These are phyloP conservation scores for Pythium coloratum DNA, from an alignment of 352 stramenopile genomes.

Conservation along the genomic window DNA sequence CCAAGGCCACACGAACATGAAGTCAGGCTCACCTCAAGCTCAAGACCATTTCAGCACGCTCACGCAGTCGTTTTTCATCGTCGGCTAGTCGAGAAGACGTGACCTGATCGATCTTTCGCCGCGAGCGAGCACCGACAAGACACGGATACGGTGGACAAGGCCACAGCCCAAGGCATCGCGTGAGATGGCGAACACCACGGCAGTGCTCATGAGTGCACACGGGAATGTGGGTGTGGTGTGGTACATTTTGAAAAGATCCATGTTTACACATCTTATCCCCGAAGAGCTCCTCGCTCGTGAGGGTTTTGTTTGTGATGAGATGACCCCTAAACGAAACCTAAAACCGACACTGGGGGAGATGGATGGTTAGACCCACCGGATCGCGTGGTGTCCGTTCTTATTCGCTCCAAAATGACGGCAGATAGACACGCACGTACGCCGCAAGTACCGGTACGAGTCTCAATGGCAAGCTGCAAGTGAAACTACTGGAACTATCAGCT, in stretches of 20 bases:
- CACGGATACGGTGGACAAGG: neutral
- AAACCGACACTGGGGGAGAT: slow-evolving; percentile 3
- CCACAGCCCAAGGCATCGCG: neutral
- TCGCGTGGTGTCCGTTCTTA: neutral
- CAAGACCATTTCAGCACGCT: slow-evolving; percentile 13
- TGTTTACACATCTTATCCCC: slow-evolving; percentile 2
- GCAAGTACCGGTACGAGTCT: too few species aligned
- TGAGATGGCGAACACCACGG: too few species aligned
- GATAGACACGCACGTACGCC: neutral
- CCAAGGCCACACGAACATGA: neutral
- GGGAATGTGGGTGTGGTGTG: neutral
- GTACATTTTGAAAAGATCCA: neutral
- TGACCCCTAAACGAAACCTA: neutral
- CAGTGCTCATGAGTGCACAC: neutral
- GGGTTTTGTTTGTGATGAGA: neutral
- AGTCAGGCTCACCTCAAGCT: neutral
- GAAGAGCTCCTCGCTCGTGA: neutral
- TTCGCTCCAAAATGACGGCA: slow-evolving; percentile 1
- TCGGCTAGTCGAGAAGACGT: neutral
- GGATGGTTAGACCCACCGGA: neutral
- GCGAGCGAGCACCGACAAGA: neutral
- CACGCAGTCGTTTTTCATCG: slow-evolving; percentile 24
- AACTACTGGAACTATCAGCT: too few species aligned
- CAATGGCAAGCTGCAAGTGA: too few species aligned
- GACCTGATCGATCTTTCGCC: neutral